Conservation (phyloP, 768 basidiomycete genomes). For the Mycena belliarum region DNA sequence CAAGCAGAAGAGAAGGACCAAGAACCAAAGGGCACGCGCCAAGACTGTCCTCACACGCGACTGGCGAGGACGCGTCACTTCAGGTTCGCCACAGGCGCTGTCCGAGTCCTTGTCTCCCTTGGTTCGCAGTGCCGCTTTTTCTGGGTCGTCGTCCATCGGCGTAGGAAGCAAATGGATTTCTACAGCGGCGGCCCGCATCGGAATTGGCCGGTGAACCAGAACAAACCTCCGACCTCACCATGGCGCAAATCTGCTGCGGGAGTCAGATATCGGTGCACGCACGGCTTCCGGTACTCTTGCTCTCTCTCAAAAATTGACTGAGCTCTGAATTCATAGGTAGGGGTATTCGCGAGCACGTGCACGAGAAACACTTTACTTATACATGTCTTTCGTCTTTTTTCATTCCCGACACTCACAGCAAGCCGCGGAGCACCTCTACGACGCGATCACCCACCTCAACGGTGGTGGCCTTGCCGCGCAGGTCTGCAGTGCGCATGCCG, state of each 20-base stretch:
- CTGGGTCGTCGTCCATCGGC: slow-evolving; percentile 13
- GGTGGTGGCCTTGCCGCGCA: slow-evolving; percentile 79
- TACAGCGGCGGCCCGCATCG: too few species aligned
- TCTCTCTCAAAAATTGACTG: too few species aligned
- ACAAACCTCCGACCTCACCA: too few species aligned
- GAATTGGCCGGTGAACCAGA: too few species aligned
- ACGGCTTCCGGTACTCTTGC: too few species aligned
- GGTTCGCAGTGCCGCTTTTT: background rate
- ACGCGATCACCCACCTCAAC: slow-evolving; percentile 83
- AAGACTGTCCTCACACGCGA: background rate
- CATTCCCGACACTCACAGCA: slow-evolving; percentile 40
- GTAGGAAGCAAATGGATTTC: too few species aligned
- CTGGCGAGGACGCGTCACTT: background rate
- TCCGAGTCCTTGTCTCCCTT: background rate
- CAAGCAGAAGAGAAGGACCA: background rate
- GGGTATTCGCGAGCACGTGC: too few species aligned
- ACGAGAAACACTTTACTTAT: too few species aligned
- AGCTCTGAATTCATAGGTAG: too few species aligned
- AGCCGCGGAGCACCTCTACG: slow-evolving; percentile 64
- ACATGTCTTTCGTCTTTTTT: background rate
- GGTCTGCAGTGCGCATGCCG: slow-evolving; percentile 82
- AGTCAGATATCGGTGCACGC: too few species aligned
- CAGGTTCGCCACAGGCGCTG: background rate
- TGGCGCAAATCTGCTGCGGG: too few species aligned
- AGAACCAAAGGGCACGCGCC: background rate